A percentile compares a stretch with the other conserved stretches of the same genome.
Conservation (phyloP, 192 early-diverging fungal genomes). For the Coemansia sp. region DNA sequence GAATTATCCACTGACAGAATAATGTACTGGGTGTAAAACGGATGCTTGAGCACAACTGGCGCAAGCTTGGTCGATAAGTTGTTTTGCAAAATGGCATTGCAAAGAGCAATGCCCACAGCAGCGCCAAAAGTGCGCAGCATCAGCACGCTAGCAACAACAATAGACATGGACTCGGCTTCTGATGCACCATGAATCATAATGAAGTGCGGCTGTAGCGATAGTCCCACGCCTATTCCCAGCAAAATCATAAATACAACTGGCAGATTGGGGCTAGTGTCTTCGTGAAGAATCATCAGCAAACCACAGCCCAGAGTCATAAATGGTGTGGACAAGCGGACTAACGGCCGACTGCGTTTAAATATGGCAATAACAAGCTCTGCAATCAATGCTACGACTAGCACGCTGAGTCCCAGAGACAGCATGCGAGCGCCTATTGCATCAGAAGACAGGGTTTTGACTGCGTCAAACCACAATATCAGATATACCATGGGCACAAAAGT, state of each 20-base stretch:
- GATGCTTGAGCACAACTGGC: slow-evolving; percentile 16
- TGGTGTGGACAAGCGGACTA: slow-evolving; percentile 15
- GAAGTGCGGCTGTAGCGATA: slow-evolving; percentile 32
- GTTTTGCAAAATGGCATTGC: slow-evolving; percentile 35
- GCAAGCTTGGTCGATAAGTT: slow-evolving; percentile 37
- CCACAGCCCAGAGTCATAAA: slow-evolving; percentile 29
- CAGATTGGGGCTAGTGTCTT: slow-evolving; percentile 19
- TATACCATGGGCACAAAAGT: slow-evolving; percentile 51
- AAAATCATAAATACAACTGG: slow-evolving; percentile 32
- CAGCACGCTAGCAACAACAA: slow-evolving; percentile 20
- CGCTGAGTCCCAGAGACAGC: slow-evolving; percentile 15
- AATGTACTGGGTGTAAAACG: slow-evolving; percentile 32
- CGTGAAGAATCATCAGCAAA: slow-evolving; percentile 18
- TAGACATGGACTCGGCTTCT: slow-evolving; percentile 4
- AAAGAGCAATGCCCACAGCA: slow-evolving; percentile 31
- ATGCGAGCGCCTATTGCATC: slow-evolving; percentile 13
- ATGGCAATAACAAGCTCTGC: slow-evolving; percentile 7
- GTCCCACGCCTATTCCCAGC: slow-evolving; percentile 34
- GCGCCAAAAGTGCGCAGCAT: slow-evolving; percentile 34
- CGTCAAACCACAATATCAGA: slow-evolving; percentile 68
- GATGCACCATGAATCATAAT: slow-evolving; percentile 18
- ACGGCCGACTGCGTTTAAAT: slow-evolving; percentile 8
- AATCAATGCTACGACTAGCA: slow-evolving; percentile 7
- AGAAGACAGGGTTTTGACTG: slow-evolving; percentile 23
- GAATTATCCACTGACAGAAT: slow-evolving; percentile 33